Base-by-base conservation (phyloP, 2,329 filamentous ascomycete genomes). In the Fusarium coicis region DNA sequence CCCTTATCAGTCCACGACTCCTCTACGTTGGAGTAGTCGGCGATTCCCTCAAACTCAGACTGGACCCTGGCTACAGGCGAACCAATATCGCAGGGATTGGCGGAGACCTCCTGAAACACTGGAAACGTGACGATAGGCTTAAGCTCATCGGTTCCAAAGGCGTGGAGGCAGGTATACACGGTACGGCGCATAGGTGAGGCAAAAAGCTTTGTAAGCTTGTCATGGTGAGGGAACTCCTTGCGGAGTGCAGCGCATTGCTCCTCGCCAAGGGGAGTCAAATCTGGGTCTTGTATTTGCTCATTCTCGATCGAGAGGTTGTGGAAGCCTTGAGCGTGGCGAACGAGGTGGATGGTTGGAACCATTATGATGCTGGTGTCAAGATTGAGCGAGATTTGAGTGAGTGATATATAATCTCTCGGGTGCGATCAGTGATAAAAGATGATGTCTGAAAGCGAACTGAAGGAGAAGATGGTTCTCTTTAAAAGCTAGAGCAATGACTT, bases 101-200 rank as follows among this genome's bases (percentile, higher is more conserved):
- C 87, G 9, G 90, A 92, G 1, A 93, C 91, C 82, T 97, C 95
- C 82, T 97, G 95, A 9, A 94, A 84, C 70, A 93, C 90, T 1
- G 94, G 93, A 18, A 96, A 83, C 4, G 91, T 90, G 32, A 92
- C 82, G 57, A 97, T 87, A 62, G 81, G 81, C 37, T 81, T 80
- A 10, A 83, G 81, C 11, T 74, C 65, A 28, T 85, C 77, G 57
- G 89, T 85, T 23, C 86, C 87, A 81, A 97, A 97, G 50, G 89
- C 88, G 60, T 90, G 83, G 36, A 94, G 86, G 39, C 92, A 91
- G 5, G 95, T 97, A 82, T 93, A 90, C 50, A 97, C 86, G 4
- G 95, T 97, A 70, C 95, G 90, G 56, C 92, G 91, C 74, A 97
- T 87, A 10, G 95, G 94, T 2, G 93, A 96, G 43, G 94, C 91